Conservation (phyloP, 2,329 filamentous ascomycete genomes). For the Orbilia oligospora region DNA sequence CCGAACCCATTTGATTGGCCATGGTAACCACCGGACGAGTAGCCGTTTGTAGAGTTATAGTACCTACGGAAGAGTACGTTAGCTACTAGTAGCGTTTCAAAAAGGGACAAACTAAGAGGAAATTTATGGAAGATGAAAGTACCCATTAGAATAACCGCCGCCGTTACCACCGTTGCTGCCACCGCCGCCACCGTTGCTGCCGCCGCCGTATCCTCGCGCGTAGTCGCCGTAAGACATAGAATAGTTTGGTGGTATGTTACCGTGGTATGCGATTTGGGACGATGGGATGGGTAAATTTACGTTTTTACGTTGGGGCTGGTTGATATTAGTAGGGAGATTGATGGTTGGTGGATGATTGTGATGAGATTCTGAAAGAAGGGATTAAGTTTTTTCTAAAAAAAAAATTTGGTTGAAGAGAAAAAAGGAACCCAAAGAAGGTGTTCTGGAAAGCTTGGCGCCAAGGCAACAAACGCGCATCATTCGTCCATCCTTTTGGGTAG, state of each 20-base stretch:
- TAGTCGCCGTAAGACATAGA: slow-evolving; percentile 59
- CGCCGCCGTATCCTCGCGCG: slow-evolving; percentile 47
- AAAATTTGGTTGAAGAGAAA: slow-evolving; percentile 8
- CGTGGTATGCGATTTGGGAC: background rate
- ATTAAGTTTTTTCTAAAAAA: slow-evolving; percentile 22
- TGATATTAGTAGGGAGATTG: slow-evolving; percentile 10
- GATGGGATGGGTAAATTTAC: background rate
- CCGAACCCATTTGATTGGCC: slow-evolving; percentile 64
- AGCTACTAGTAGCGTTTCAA: background rate
- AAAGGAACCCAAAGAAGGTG: slow-evolving; percentile 12
- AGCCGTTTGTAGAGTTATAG: slow-evolving; percentile 69
- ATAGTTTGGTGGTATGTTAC: slow-evolving; percentile 1
- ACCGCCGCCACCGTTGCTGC: slow-evolving; percentile 10
- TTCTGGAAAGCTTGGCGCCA: slow-evolving; percentile 22
- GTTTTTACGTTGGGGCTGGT: background rate
- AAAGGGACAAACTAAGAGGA: background rate
- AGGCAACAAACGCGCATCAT: slow-evolving; percentile 16
- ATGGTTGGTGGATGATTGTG: slow-evolving; percentile 1
- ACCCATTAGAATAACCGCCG: slow-evolving; percentile 54
- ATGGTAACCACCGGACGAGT: slow-evolving; percentile 66
- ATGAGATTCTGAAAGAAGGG: background rate
- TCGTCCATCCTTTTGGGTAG: background rate
- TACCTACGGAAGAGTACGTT: slow-evolving; percentile 54
- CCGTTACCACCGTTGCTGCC: slow-evolving; percentile 11
- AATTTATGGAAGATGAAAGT: background rate